These are phyloP conservation scores for Euphorbia tirucalli DNA, from an alignment of 345 rosid genomes.

Conservation along the genomic window DNA sequence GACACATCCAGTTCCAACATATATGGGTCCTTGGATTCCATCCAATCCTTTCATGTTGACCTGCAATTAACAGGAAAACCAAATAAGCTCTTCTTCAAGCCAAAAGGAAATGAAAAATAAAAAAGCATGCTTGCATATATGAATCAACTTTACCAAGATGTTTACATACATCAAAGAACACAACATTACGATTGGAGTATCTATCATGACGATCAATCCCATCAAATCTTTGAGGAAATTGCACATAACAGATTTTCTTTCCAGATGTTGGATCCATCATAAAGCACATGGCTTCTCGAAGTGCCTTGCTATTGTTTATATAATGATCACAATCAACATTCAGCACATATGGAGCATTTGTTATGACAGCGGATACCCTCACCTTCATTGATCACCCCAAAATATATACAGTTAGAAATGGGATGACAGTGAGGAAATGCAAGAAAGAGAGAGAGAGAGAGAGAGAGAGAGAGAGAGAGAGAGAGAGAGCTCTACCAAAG, in stretches of 20 bases:
- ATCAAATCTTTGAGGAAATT: constrained; percentile 24
- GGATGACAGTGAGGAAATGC: neutral
- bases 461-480: neutral
- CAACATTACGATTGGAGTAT: constrained; percentile 23
- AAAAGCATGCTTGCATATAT: neutral
- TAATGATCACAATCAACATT: constrained; percentile 25
- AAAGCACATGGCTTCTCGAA: constrained; percentile 23
- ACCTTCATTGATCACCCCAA: constrained; percentile 8
- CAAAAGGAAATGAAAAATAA: neutral
- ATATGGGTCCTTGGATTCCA: constrained; percentile 91
- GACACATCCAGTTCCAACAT: constrained; percentile 93
- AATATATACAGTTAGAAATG: constrained; percentile 6
- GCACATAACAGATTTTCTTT: constrained; percentile 18
- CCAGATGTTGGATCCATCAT: constrained; percentile 21
- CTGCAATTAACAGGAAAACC: constrained; percentile 36
- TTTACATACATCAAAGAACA: constrained; percentile 20
- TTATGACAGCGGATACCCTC: constrained; percentile 17
- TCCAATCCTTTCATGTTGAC: constrained; percentile 95
- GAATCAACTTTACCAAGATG: constrained; percentile 2
- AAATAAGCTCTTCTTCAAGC: neutral
- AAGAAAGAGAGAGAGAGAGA: neutral
- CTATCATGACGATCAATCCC: constrained; percentile 21
- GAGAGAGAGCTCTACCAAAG: constrained; percentile 49
- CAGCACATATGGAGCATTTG: constrained; percentile 24
- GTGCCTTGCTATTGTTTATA: constrained; percentile 21